Percentiles rank a stretch among this genome's conserved stretches.
Conservation (phyloP, 257 asterid species). For the Nicotiana obtusifolia region DNA sequence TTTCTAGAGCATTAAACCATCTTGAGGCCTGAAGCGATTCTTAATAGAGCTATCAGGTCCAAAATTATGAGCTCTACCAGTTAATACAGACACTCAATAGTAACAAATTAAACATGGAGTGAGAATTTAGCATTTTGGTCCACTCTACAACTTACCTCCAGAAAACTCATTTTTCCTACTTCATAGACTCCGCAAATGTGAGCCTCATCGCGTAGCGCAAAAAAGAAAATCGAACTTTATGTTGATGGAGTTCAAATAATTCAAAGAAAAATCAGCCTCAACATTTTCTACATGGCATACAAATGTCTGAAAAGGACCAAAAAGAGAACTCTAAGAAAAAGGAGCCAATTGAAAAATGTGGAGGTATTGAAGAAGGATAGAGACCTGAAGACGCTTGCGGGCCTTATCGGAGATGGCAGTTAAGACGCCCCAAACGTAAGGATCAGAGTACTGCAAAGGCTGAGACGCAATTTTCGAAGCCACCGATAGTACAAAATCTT, state of each 20-base stretch:
- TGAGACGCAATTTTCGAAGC: constrained; percentile 73
- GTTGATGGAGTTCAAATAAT: not conserved
- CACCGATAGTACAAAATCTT: constrained; percentile 52
- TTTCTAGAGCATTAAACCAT: not conserved
- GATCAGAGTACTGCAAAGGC: constrained; percentile 77
- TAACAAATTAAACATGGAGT: not conserved
- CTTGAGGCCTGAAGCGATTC: not conserved
- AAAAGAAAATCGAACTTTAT: no score
- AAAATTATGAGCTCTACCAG: not conserved
- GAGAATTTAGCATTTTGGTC: not conserved
- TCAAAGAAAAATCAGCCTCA: not conserved
- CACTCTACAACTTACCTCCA: not conserved
- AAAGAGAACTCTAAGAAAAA: not conserved
- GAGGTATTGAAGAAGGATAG: not conserved
- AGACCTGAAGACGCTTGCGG: constrained; percentile 81
- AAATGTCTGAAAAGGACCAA: not conserved
- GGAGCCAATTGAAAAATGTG: not conserved
- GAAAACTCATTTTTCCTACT: not conserved
- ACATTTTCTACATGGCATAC: not conserved
- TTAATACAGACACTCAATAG: not conserved
- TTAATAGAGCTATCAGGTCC: not conserved
- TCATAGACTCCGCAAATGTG: not conserved
- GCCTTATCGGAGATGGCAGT: constrained; percentile 91
- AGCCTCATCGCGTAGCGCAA: not conserved
- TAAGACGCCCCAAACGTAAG: constrained; percentile 93